Evolutionary conservation across 2,329 filamentous ascomycete genomes (phyloP), one percentile per base, ranked within the genome.

Genomic region (Teratosphaeriaceae sp.): DNA sequence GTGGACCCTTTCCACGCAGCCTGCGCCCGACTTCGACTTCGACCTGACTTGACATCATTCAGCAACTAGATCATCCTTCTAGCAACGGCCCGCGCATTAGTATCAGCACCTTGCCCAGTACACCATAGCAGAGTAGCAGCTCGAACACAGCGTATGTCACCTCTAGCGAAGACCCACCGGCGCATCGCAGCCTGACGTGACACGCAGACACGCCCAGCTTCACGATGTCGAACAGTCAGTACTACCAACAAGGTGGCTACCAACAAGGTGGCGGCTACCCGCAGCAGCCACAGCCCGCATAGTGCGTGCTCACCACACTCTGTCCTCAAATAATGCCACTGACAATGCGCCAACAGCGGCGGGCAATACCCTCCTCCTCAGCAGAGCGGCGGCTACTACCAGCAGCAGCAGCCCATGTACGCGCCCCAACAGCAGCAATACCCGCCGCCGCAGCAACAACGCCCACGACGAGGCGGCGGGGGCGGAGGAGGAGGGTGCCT

Each of bases 401-500:
- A 35, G 16, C 33, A 19, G 16, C 33, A 35, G 19, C 8, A 8
- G 15, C 33, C 33, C 33, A 21, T 35, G 33, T 35, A 35, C 16
- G 54, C 53, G n/a, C 64, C 59, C 33, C 62, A 52, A 23, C 54
- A 40, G 23, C 38, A 27, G 44, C 38, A 48, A 48, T 58, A 43
- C 40, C 49, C 48, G 16, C 51, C 46, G 7, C 51, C 43, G 18
- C 48, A 52, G 24, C 8, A 27, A 13, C 58, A 43, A 37, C 49
- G 47, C n/a, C 51, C 46, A 38, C 63, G 62, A 45, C 60, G 58
- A 27, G 53, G 53, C 31, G 55, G 55, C 54, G 43, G 22, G 56
- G 54, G 30, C 46, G 49, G 21, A 36, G 72, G 72, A 55, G 61
- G 67, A 27, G 74, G 74, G 37, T 78, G 75, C 51, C 60, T 79